phyloP scores from a whole-genome alignment of 23 red algal genomes.

The Gracilaria caudata region DNA sequence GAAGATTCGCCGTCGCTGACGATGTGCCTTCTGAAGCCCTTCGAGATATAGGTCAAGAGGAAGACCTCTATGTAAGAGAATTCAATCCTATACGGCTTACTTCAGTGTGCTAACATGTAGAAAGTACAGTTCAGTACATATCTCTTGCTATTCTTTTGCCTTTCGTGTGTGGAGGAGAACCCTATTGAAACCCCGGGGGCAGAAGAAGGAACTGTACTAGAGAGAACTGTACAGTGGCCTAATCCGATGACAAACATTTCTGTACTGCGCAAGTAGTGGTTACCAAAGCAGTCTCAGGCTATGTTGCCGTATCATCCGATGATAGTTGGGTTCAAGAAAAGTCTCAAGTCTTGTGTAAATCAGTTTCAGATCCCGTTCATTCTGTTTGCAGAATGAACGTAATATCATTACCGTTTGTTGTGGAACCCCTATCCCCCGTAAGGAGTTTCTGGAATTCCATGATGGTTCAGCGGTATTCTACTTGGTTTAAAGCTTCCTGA shows the following conservation, averaged over 20 bases:
- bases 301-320: neutral
- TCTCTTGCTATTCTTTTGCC: neutral
- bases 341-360: neutral
- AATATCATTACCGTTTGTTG: neutral
- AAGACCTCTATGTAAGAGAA: too few relatives aligned
- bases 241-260: neutral
- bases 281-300: neutral
- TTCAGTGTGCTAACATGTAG: too few relatives aligned
- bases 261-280: neutral
- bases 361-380: neutral
- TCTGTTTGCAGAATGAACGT: neutral
- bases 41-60: too few relatives aligned
- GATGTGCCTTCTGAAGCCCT: too few relatives aligned
- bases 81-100: too few relatives aligned
- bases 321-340: neutral
- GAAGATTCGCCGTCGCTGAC: too few relatives aligned
- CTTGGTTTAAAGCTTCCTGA: neutral
- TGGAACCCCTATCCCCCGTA: neutral
- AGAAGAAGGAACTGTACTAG: neutral
- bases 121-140: neutral
- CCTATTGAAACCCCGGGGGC: neutral
- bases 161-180: neutral
- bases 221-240: neutral
- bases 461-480: neutral
- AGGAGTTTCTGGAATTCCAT: neutral